Evolutionary conservation across 768 basidiomycete genomes (phyloP).

Genomic region (Candolleomyces efflorescens): DNA sequence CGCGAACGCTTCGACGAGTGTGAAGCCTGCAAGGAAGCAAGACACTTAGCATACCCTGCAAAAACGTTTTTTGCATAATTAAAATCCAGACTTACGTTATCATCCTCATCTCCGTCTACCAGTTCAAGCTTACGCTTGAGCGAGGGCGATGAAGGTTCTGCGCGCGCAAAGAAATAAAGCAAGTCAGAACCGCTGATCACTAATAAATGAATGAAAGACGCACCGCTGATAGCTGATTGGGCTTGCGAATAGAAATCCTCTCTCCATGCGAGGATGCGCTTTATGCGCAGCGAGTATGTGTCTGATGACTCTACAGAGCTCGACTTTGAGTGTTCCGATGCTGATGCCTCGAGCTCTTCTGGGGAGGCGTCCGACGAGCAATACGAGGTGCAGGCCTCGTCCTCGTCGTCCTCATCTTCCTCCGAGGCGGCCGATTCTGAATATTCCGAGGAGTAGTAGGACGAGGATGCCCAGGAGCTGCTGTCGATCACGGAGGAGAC

Average conservation of each 20-base stretch:
- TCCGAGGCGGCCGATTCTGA: conserved; percentile 28
- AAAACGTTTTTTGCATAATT: conserved; percentile 1
- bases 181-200: conserved; percentile 7
- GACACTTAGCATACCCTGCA: conserved; percentile 15
- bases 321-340: conserved; percentile 8
- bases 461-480: conserved; percentile 29
- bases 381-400: conserved; percentile 55
- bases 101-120: conserved; percentile 41
- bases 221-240: conserved; percentile 36
- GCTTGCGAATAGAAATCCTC: conserved; percentile 48
- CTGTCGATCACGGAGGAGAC: conserved; percentile 5
- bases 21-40: conserved; percentile 37
- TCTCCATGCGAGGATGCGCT: conserved; percentile 70
- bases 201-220: conserved; percentile 13
- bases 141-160: conserved; percentile 28
- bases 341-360: conserved; percentile 29
- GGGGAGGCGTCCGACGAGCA: conserved; percentile 61
- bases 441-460: conserved; percentile 34
- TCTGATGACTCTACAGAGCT: conserved; percentile 26
- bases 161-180: neutral
- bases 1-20: conserved; percentile 58
- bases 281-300: conserved; percentile 52
- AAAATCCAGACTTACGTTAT: conserved; percentile 25
- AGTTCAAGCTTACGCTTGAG: conserved; percentile 50
- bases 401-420: conserved; percentile 31